These are phyloP conservation scores for Zostera marina DNA, from an alignment of 116 monocot genomes.

Conservation along the genomic window DNA sequence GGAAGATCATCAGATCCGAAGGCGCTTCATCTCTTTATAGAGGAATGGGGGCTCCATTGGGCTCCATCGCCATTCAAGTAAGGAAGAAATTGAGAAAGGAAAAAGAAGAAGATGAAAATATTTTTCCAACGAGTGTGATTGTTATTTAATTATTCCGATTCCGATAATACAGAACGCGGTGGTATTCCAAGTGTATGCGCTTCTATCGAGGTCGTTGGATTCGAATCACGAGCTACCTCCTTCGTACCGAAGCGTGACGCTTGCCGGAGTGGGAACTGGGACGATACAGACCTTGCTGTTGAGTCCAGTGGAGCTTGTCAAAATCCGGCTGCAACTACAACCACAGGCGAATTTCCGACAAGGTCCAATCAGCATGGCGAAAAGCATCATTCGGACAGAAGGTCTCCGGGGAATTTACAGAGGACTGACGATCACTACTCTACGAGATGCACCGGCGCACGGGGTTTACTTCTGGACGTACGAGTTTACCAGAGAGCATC, in stretches of 20 bases:
- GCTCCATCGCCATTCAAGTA: conserved; percentile 87
- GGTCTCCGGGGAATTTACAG: conserved; percentile 66
- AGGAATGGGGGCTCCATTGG: conserved; percentile 87
- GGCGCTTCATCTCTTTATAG: conserved; percentile 72
- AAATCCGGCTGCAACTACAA: conserved; percentile 74
- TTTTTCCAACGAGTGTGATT: not conserved
- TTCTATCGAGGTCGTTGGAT: conserved; percentile 50
- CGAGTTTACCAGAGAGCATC: conserved; percentile 45
- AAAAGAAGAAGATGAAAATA: too few relatives aligned
- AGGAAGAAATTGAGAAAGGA: too few relatives aligned
- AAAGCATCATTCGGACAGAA: conserved; percentile 34
- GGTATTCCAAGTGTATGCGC: conserved; percentile 84
- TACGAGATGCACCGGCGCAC: conserved; percentile 79
- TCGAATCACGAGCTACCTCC: conserved; percentile 35
- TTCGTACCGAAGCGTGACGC: conserved; percentile 49
- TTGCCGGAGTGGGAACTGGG: conserved; percentile 74
- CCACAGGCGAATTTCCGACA: conserved; percentile 1
- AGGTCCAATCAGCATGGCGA: conserved; percentile 53
- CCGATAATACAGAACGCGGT: conserved; percentile 63
- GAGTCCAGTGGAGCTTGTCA: conserved; percentile 78
- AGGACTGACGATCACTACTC: conserved; percentile 57
- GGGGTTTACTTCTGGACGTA: conserved; percentile 92
- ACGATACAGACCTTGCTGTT: conserved; percentile 69
- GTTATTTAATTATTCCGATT: not conserved
- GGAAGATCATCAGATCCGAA: conserved; percentile 50